Evolutionary conservation across 2,329 filamentous ascomycete genomes (phyloP).

Genomic region (Plectosphaerella sp.): DNA sequence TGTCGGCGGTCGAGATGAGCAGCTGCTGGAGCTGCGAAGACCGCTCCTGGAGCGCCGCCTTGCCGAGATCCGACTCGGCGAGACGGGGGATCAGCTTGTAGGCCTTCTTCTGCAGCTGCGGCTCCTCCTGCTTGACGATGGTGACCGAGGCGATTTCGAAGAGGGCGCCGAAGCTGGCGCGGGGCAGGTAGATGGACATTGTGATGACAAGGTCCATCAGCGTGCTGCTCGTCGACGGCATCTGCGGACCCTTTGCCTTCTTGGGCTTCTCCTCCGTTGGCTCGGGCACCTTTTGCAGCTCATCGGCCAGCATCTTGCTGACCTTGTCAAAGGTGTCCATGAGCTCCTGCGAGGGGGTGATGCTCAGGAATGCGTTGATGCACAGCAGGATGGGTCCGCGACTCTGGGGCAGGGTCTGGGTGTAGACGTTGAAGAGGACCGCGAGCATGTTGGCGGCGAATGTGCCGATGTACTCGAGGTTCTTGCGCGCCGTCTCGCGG

Average conservation of each 20-base stretch:
- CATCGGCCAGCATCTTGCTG: slow-evolving; percentile 73
- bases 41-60: slow-evolving; percentile 69
- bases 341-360: slow-evolving; percentile 73
- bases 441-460: slow-evolving; percentile 88
- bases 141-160: slow-evolving; percentile 85
- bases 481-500: slow-evolving; percentile 69
- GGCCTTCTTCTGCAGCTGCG: slow-evolving; percentile 96
- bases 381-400: slow-evolving; percentile 88
- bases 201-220: slow-evolving; percentile 96
- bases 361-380: slow-evolving; percentile 90
- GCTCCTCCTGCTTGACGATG: slow-evolving; percentile 75
- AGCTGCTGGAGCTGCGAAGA: slow-evolving; percentile 77
- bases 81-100: slow-evolving; percentile 96
- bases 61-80: slow-evolving; percentile 73
- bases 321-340: slow-evolving; percentile 87
- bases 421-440: slow-evolving; percentile 98
- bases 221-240: slow-evolving; percentile 91
- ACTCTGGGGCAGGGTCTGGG: slow-evolving; percentile 88
- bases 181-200: slow-evolving; percentile 87
- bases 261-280: slow-evolving; percentile 58
- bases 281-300: slow-evolving; percentile 52
- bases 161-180: slow-evolving; percentile 76
- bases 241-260: slow-evolving; percentile 62
- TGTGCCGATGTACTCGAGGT: slow-evolving; percentile 72
- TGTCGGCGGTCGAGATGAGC: slow-evolving; percentile 73